Evolutionary conservation across 331 rosid genomes (phyloP).

Genomic region (Quercus tomentella): DNA sequence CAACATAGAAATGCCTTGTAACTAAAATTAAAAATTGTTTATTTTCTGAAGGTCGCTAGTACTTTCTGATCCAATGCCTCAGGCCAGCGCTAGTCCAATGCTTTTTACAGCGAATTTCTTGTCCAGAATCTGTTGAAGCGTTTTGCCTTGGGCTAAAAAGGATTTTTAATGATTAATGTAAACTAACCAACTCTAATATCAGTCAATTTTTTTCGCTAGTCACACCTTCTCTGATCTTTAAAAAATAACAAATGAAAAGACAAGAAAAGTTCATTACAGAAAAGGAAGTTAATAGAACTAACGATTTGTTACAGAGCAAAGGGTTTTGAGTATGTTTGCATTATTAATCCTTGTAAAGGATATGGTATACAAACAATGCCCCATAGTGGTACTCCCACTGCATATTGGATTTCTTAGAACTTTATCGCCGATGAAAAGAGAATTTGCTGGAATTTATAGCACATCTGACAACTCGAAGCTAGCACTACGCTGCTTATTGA

Average conservation of each 20-base stretch:
- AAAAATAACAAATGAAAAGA: neutral
- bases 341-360: constrained; percentile 21
- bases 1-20: too few species aligned
- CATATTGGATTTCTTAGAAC: constrained; percentile 18
- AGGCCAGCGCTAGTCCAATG: neutral
- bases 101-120: neutral
- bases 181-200: neutral
- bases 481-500: constrained; percentile 16
- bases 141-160: neutral
- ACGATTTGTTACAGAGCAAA: constrained; percentile 21
- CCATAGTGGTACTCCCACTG: constrained; percentile 24
- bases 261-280: constrained; percentile 23
- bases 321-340: constrained; percentile 19
- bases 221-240: neutral
- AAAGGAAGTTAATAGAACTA: neutral
- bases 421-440: constrained; percentile 20
- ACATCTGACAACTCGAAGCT: constrained; percentile 17
- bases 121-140: neutral
- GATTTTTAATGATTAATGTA: neutral
- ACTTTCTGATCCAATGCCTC: too few species aligned
- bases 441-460: constrained; percentile 20
- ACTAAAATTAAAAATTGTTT: too few species aligned
- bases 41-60: too few species aligned
- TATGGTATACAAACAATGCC: constrained; percentile 37
- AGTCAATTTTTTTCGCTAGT: neutral